Conservation (phyloP, 306 rosid genomes). For the peach (Prunus persica) region DNA sequence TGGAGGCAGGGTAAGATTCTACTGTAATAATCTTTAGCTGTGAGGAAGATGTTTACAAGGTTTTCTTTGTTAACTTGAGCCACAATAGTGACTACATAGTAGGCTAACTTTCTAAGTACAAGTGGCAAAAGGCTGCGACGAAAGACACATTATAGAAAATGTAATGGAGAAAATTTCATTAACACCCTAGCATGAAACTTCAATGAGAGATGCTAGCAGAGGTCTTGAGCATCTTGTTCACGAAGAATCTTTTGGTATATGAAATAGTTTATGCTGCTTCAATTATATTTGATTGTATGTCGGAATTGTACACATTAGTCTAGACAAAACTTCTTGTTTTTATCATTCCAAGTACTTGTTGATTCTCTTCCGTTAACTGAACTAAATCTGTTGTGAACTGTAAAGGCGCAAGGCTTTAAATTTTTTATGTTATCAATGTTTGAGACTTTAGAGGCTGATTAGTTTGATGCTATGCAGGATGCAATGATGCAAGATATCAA, state of each 20-base stretch:
- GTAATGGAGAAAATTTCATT: not conserved
- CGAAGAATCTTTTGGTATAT: not conserved
- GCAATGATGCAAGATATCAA: conserved; percentile 49
- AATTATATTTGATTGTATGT: not conserved
- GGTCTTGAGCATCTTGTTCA: no score
- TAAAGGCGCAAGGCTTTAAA: not conserved
- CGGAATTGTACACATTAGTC: not conserved
- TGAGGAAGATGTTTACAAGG: not conserved
- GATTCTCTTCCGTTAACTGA: not conserved
- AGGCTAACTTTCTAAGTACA: no score
- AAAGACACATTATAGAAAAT: not conserved
- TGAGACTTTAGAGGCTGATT: conserved; percentile 5
- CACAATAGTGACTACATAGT: no score
- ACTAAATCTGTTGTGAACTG: not conserved
- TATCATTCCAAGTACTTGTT: not conserved
- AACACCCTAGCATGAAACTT: not conserved
- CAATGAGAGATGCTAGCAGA: no score
- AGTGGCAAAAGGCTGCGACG: not conserved
- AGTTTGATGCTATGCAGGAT: conserved; percentile 54
- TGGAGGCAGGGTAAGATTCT: not conserved
- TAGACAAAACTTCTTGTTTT: not conserved
- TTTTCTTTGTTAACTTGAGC: not conserved
- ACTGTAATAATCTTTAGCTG: not conserved
- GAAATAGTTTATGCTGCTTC: not conserved
- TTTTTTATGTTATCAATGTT: not conserved